Base-by-base conservation (phyloP, 192 early-diverging fungal genomes). In the Haplosporangium gracile region DNA sequence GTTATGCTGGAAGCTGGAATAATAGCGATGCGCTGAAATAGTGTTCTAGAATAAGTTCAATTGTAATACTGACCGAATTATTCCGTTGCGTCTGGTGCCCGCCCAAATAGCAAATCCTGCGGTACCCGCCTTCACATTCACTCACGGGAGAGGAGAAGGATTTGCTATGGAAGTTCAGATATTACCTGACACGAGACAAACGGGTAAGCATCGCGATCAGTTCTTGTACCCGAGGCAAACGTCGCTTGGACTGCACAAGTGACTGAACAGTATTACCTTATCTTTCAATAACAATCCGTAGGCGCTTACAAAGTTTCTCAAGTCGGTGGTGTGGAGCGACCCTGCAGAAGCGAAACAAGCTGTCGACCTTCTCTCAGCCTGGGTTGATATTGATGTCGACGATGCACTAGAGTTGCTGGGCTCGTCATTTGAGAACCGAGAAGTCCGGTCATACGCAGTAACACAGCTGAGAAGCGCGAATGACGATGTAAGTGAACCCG, bases 131-230 rank as follows among this genome's bases (percentile, higher is more conserved):
- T 0, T 97, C 97, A 4, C 93, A 98, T 72, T 87, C 88, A 39
- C 89, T 99, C 20, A 95, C 94, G 0, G 92, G 93, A 39, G 95
- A 96, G 73, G 97, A 98, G 81, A 98, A 98, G 82, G 97, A 99
- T 78, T 79, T 97, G n/a, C 88, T 99, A 34, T 99, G 99, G 99
- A 99, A 98, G 82, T 99, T 98, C 87, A 91, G 99, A 72, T 99
- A 96, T 76, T 98, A 98, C 79, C 89, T 99, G 57, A 96, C 97
- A 32, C 88, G 95, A 32, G 97, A 99, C 90, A 98, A 97, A 77
- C 95, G 95, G 49, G 95, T 95, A 90, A 72, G 60, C 22, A 24
- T 3, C 26, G 32, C 0, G n/a, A 32, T 87, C 53, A 29, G 39
- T 3, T 22, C 2, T n/a, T 49, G 29, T 45, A 45, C 43, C 11